Evolutionary conservation across 164 flowering plant species (phyloP).

Genomic region (Piper longum): DNA sequence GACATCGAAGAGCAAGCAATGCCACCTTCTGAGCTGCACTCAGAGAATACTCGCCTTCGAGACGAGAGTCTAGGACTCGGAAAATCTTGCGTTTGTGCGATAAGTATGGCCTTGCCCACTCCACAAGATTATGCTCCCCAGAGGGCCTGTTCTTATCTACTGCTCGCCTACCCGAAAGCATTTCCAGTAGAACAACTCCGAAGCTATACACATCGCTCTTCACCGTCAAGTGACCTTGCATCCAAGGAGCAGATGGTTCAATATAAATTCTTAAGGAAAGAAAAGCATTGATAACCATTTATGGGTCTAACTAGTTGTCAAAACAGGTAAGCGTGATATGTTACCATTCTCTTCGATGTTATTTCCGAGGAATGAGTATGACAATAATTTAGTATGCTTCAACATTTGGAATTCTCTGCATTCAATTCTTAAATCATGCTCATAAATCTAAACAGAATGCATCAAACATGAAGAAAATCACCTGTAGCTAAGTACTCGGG

Average conservation of each 20-base stretch:
- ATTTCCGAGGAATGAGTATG: too few relatives aligned
- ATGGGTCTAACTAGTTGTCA: too few relatives aligned
- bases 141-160: slow-evolving; percentile 62
- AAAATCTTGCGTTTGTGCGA: slow-evolving; percentile 44
- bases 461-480: slow-evolving; percentile 10
- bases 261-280: too few relatives aligned
- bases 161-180: slow-evolving; percentile 54
- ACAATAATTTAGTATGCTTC: too few relatives aligned
- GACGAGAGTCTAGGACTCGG: slow-evolving; percentile 42
- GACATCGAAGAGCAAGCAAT: slow-evolving; percentile 45
- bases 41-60: slow-evolving; percentile 51
- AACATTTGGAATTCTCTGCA: too few relatives aligned
- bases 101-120: slow-evolving; percentile 65
- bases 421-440: background rate
- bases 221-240: slow-evolving; percentile 54
- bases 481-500: slow-evolving; percentile 89
- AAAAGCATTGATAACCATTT: too few relatives aligned
- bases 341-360: too few relatives aligned
- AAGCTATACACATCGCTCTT: slow-evolving; percentile 81
- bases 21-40: slow-evolving; percentile 32
- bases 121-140: slow-evolving; percentile 66
- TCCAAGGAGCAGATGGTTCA: background rate
- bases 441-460: background rate
- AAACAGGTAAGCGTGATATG: too few relatives aligned
- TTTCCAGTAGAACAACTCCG: slow-evolving; percentile 78